Conservation (phyloP, 2,329 filamentous ascomycete genomes). For the Xylaria sp. region DNA sequence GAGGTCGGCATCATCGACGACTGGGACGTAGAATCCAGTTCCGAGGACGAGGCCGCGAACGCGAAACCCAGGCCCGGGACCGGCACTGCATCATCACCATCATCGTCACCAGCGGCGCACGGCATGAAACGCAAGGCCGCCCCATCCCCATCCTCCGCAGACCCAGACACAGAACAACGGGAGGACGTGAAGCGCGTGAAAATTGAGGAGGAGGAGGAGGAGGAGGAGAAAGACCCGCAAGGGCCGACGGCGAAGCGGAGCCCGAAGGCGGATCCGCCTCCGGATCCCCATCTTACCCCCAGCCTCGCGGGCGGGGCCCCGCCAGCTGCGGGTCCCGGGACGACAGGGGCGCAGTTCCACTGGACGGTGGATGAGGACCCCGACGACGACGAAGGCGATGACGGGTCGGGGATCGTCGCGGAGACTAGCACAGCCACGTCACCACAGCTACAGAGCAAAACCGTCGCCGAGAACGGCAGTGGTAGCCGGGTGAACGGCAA, state of each 20-base stretch:
- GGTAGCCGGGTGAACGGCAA: too few relatives aligned
- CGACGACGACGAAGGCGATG: constrained; percentile 34
- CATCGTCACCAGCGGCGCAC: not conserved
- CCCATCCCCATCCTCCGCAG: constrained; percentile 14
- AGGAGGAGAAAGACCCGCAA: constrained; percentile 4
- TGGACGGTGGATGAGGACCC: constrained; percentile 34
- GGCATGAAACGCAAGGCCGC: constrained; percentile 29
- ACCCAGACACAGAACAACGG: constrained; percentile 11
- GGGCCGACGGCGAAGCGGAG: constrained; percentile 3
- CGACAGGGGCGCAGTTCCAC: constrained; percentile 31
- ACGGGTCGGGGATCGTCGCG: constrained; percentile 18
- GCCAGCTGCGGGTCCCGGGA: not conserved
- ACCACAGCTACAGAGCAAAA: not conserved
- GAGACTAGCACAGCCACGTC: not conserved
- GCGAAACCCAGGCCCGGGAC: constrained; percentile 34
- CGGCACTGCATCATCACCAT: constrained; percentile 20
- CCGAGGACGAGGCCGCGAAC: constrained; percentile 28
- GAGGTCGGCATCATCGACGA: not conserved
- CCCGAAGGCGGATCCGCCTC: constrained; percentile 2
- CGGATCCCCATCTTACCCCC: not conserved
- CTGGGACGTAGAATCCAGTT: not conserved
- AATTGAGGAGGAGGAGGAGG: constrained; percentile 21
- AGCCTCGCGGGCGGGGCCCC: too few relatives aligned
- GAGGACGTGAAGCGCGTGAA: constrained; percentile 26
- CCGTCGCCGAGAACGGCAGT: not conserved